These are phyloP conservation scores for Gomphus sp. DNA, from an alignment of 1,284 basidiomycete genomes.

Conservation along the genomic window DNA sequence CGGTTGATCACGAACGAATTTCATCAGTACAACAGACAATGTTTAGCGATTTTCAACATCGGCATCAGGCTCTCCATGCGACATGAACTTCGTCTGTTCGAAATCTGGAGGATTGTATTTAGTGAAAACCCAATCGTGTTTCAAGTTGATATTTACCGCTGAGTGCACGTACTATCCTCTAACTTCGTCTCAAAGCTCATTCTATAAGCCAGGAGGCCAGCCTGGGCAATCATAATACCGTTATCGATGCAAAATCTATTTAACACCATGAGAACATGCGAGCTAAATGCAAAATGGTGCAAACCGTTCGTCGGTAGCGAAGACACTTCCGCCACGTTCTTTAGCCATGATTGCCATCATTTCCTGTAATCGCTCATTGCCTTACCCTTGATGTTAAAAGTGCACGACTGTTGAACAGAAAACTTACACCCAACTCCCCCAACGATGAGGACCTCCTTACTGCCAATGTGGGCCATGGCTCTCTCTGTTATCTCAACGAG, in stretches of 20 bases:
- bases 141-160: slow-evolving; percentile 45
- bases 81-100: slow-evolving; percentile 88
- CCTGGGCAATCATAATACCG: slow-evolving; percentile 99
- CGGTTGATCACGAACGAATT: too few relatives aligned
- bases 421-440: slow-evolving; percentile 95
- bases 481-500: slow-evolving; percentile 98
- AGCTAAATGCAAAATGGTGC: background rate
- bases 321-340: slow-evolving; percentile 85
- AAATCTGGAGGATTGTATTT: slow-evolving; percentile 50
- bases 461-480: slow-evolving; percentile 98
- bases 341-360: slow-evolving; percentile 99
- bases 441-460: slow-evolving; percentile 93
- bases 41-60: background rate
- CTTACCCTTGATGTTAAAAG: slow-evolving; percentile 29
- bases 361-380: slow-evolving; percentile 86
- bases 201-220: slow-evolving; percentile 83
- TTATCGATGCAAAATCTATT: slow-evolving; percentile 98
- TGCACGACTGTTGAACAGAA: background rate
- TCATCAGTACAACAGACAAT: background rate
- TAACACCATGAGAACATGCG: background rate
- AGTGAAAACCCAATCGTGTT: too few relatives aligned
- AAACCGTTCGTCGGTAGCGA: slow-evolving; percentile 93
- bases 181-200: slow-evolving; percentile 86
- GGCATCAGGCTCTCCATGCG: slow-evolving; percentile 59
- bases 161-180: slow-evolving; percentile 78